Base-by-base conservation (phyloP, 2,329 filamentous ascomycete genomes). In the Pseudocercospora ulei region DNA sequence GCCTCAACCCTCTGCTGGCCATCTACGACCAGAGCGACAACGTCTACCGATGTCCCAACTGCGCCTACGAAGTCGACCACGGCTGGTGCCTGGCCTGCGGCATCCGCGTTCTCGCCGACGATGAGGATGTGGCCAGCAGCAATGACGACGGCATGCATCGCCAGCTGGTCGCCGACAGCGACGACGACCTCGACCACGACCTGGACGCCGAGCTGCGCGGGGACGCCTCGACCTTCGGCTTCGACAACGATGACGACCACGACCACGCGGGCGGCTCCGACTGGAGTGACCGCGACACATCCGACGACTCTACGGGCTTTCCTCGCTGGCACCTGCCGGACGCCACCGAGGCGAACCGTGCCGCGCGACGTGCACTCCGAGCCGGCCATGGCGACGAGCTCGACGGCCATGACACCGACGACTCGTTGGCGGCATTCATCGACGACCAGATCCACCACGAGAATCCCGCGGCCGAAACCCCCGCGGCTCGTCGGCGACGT, bases 11-110 rank as follows among this genome's bases (percentile, higher is more conserved):
- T 44, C 42, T 62, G 23, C 41, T 61, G 49, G 50, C 71, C 7
- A 62, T 76, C 22, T 62, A 66, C 30, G 76, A 80, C 48, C 61
- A 69, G 20, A 68, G 69, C 53, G 77, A 81, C 54, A 70, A 71
- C 20, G 69, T 80, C 11, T 62, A 72, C 38, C 69, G 77, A 47
- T 82, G 78, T 55, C 76, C 76, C 1, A 47, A 62, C 2, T 82
- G 78, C 57, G 60, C 67, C 5, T 73, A 72, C 68, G 78, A 82
- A 56, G 63, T 81, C 30, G 73, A 76, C 53, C 74, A 76, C 27
- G 72, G 73, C 39, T 49, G 57, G 51, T 82, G 78, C 50, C 46
- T 55, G 13, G 62, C 66, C 12, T 82, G 78, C 44, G 63, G 62
- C 5, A 46, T 65, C 41, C 68, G 71, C 34, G 72, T 70, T 36